Evolutionary conservation across 768 basidiomycete species (phyloP).

Genomic region (Tulasnella sp.): DNA sequence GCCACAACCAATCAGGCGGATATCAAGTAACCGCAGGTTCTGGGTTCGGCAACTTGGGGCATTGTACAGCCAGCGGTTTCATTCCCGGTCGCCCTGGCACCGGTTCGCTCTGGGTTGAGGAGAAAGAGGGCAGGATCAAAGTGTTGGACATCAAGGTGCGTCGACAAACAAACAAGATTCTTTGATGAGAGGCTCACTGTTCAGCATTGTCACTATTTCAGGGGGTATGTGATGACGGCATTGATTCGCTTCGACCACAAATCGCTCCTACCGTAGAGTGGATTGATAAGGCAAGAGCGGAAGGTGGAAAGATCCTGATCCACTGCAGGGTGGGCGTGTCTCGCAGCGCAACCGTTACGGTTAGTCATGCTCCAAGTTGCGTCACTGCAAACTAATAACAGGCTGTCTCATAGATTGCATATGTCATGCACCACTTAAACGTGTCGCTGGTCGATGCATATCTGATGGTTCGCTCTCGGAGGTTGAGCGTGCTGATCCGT

Average conservation of each 20-base stretch:
- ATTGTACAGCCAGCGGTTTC: constrained; percentile 16
- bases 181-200: constrained; percentile 3
- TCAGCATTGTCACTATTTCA: background rate
- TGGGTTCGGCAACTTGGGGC: background rate
- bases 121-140: constrained; percentile 78
- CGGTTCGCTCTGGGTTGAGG: constrained; percentile 78
- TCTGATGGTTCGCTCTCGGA: constrained; percentile 78
- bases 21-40: constrained; percentile 3
- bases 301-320: constrained; percentile 84
- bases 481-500: constrained; percentile 45
- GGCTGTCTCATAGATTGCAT: constrained; percentile 57
- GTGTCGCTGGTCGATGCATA: constrained; percentile 89
- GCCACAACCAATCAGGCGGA: constrained; percentile 1
- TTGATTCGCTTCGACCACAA: constrained; percentile 85
- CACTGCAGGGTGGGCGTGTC: constrained; percentile 99
- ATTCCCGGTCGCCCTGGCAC: constrained; percentile 15
- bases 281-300: constrained; percentile 75
- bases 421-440: constrained; percentile 87
- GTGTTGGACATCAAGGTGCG: constrained; percentile 69
- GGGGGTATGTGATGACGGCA: constrained; percentile 91
- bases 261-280: constrained; percentile 82
- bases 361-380: constrained; percentile 29
- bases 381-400: background rate
- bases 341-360: constrained; percentile 83
- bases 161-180: background rate